Base-by-base conservation (phyloP, 805 yeast species). In the Saturnispora ahearnii region DNA sequence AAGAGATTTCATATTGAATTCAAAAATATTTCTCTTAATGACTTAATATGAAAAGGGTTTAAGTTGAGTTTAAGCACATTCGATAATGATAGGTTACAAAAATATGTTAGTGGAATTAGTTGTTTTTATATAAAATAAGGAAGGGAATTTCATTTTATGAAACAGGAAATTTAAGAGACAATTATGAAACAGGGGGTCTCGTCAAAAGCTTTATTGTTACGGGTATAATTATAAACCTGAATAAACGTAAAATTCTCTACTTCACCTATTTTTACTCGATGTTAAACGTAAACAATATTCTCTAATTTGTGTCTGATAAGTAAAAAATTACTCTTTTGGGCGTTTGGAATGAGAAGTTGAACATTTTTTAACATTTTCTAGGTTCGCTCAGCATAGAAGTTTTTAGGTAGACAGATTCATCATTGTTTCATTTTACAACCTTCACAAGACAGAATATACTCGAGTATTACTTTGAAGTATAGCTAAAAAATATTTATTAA, bases 281-380 rank as follows among this genome's bases (percentile, higher is more conserved):
- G 15, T 34, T 34, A n/a, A 22, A 18, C 12, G 21, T 36, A 4
- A n/a, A 9, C 28, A 36, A 5, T 18, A 11, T 21, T 18, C 15
- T 9, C 21, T 12, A 44, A 26, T 11, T 8, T 10, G 41, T 9
- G 11, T 28, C 5, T 31, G 33, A 30, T 29, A 37, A 30, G 15
- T 11, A 10, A 3, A 32, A 46, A 29, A 37, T 51, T 46, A 12
- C 53, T 43, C 13, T 22, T 51, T 51, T 51, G 26, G 51, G 51
- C 41, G 10, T n/a, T 29, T 12, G 11, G 45, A 51, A 51, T 51
- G 48, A n/a, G 34, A n/a, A 13, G 12, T 18, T 36, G 24, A 18
- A 36, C 10, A 18, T 36, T 36, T 36, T 22, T 33, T 6, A 10
- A 15, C n/a, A 18, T 22, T 5, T 12, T 6, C 15, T 21, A 15